Conservation (phyloP, 768 basidiomycete species). For the Leccinum truebloodii region DNA sequence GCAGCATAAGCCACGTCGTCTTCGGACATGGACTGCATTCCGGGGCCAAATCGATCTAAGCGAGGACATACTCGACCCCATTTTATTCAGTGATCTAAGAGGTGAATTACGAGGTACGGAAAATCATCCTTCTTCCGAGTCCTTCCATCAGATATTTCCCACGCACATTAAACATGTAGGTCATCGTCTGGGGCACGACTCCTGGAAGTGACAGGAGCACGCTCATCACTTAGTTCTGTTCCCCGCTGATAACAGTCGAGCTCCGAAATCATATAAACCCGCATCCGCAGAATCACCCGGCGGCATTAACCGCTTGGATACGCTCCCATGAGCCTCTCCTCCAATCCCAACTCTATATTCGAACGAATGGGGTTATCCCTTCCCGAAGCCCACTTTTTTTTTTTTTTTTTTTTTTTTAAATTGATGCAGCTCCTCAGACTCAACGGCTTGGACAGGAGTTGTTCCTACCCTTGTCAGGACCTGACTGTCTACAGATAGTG, state of each 20-base stretch:
- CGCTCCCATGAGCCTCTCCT: background rate
- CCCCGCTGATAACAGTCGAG: too few relatives aligned
- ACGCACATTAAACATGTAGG: too few relatives aligned
- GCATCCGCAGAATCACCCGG: background rate
- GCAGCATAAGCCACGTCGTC: constrained; percentile 33
- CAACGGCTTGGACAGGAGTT: background rate
- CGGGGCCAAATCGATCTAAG: constrained; percentile 8
- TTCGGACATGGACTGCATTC: constrained; percentile 27
- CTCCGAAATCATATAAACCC: background rate
- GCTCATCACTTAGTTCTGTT: too few relatives aligned
- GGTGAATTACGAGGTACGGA: background rate
- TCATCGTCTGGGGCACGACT: too few relatives aligned
- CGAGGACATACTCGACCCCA: constrained; percentile 4
- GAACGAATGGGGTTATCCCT: background rate
- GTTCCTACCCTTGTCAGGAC: background rate
- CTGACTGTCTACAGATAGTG: background rate
- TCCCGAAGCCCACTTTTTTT: background rate
- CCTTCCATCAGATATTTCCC: too few relatives aligned
- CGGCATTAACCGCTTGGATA: background rate
- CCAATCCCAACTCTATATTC: background rate
- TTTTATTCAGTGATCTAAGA: constrained; percentile 21
- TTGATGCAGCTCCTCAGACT: background rate
- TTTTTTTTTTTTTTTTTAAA: background rate
- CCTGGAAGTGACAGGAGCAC: too few relatives aligned
- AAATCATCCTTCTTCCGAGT: background rate